Conservation (phyloP, 371 early-diverging fungal genomes). For the Chytridium lagenaria region DNA sequence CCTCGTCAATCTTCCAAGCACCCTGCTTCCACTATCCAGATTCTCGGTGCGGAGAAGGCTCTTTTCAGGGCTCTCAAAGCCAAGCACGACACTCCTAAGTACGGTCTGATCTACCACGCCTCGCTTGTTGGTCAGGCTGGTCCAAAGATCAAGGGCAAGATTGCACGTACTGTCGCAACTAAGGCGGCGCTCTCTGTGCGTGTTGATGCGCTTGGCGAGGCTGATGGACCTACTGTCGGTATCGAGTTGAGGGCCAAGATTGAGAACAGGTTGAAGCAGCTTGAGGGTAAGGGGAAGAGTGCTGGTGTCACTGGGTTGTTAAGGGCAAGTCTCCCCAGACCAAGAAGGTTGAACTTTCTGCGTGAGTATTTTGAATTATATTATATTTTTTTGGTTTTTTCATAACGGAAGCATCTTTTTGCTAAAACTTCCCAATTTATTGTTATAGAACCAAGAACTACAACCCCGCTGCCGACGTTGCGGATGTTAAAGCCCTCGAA, state of each 20-base stretch:
- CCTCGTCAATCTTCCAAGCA: slow-evolving; percentile 94
- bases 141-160: slow-evolving; percentile 96
- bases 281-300: slow-evolving; percentile 94
- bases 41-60: slow-evolving; percentile 99
- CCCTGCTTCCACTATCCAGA: slow-evolving; percentile 98
- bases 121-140: slow-evolving; percentile 94
- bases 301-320: slow-evolving; percentile 70
- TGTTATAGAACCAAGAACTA: slow-evolving; percentile 35
- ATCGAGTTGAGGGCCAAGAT: slow-evolving; percentile 82
- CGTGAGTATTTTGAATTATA: slow-evolving; percentile 39
- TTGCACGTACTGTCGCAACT: slow-evolving; percentile 96
- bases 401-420: slow-evolving; percentile 9
- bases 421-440: too few species aligned
- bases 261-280: slow-evolving; percentile 84
- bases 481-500: slow-evolving; percentile 38
- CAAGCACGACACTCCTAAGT: slow-evolving; percentile 98
- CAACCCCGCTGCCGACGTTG: slow-evolving; percentile 46
- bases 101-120: slow-evolving; percentile 97
- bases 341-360: slow-evolving; percentile 43
- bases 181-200: slow-evolving; percentile 91
- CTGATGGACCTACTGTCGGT: slow-evolving; percentile 75
- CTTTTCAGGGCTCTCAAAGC: slow-evolving; percentile 98
- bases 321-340: slow-evolving; percentile 68
- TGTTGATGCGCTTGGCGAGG: slow-evolving; percentile 94
- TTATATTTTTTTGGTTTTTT: slow-evolving; percentile 26